These are phyloP conservation scores for Borovskyia barvae DNA, from an alignment of 208 protist species.

Conservation along the genomic window DNA sequence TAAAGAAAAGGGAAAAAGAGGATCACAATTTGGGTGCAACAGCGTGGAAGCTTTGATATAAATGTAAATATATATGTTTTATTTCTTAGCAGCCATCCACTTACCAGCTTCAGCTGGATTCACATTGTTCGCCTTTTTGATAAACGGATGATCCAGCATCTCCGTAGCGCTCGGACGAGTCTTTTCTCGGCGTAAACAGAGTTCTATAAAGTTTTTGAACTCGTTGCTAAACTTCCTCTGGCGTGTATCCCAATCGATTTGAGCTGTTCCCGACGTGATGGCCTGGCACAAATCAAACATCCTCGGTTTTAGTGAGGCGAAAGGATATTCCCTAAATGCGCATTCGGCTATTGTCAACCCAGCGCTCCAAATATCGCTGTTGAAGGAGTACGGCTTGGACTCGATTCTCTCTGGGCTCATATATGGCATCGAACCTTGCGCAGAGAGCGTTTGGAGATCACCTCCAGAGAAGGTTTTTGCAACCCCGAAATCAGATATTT, in stretches of 20 bases:
- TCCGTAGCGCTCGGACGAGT: slow-evolving; percentile 63
- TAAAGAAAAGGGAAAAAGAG: background rate
- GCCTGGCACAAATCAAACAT: slow-evolving; percentile 83
- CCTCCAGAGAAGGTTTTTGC: slow-evolving; percentile 82
- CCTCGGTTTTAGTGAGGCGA: slow-evolving; percentile 61
- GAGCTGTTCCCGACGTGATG: slow-evolving; percentile 61
- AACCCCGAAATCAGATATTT: slow-evolving; percentile 97
- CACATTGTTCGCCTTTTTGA: slow-evolving; percentile 55
- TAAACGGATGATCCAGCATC: slow-evolving; percentile 78
- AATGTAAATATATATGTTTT: background rate
- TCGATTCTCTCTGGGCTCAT: slow-evolving; percentile 94
- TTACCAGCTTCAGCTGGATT: slow-evolving; percentile 58
- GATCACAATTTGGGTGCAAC: background rate
- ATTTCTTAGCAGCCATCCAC: slow-evolving; percentile 53
- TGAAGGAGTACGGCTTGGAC: slow-evolving; percentile 87
- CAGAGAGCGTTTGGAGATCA: slow-evolving; percentile 76
- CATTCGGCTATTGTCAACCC: slow-evolving; percentile 90
- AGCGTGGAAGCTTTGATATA: background rate
- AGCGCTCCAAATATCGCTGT: slow-evolving; percentile 92
- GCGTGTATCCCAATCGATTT: slow-evolving; percentile 60
- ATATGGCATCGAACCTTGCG: slow-evolving; percentile 92
- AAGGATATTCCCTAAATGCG: slow-evolving; percentile 85
- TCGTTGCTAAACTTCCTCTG: slow-evolving; percentile 54
- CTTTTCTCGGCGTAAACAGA: slow-evolving; percentile 57
- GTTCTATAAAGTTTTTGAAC: slow-evolving; percentile 76